Evolutionary conservation across 2,329 filamentous ascomycete species (phyloP).

Genomic region (Alternaria sp.): DNA sequence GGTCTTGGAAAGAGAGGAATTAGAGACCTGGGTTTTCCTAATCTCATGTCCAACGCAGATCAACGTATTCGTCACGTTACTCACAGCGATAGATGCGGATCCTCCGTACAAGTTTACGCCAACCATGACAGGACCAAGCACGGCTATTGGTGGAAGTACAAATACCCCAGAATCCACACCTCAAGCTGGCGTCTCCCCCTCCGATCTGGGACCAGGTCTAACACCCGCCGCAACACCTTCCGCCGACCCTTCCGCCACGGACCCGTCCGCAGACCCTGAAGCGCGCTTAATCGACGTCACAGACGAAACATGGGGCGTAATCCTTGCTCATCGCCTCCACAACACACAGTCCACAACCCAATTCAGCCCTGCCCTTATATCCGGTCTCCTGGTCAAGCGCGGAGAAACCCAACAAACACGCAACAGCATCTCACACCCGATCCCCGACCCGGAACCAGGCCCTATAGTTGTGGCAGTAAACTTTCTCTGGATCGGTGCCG

Average conservation of each 20-base stretch:
- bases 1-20: conserved; percentile 71
- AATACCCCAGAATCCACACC: conserved; percentile 44
- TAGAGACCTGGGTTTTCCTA: conserved; percentile 56
- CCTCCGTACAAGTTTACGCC: conserved; percentile 71
- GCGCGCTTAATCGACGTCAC: conserved; percentile 74
- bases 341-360: conserved; percentile 47
- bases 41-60: conserved; percentile 48
- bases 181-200: conserved; percentile 44
- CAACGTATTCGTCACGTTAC: conserved; percentile 59
- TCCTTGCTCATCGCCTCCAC: conserved; percentile 68
- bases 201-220: conserved; percentile 47
- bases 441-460: conserved; percentile 35
- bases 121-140: conserved; percentile 33
- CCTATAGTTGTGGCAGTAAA: conserved; percentile 53
- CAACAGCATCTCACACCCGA: conserved; percentile 21
- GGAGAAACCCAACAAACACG: conserved; percentile 28
- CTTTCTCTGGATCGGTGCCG: conserved; percentile 57
- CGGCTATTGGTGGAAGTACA: conserved; percentile 25
- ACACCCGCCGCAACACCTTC: conserved; percentile 74
- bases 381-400: conserved; percentile 56
- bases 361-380: conserved; percentile 51
- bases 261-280: conserved; percentile 63
- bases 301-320: conserved; percentile 78
- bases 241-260: conserved; percentile 56
- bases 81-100: conserved; percentile 71